These are phyloP conservation scores for Quercus bicolor DNA, from an alignment of 306 rosid genomes.

Conservation along the genomic window DNA sequence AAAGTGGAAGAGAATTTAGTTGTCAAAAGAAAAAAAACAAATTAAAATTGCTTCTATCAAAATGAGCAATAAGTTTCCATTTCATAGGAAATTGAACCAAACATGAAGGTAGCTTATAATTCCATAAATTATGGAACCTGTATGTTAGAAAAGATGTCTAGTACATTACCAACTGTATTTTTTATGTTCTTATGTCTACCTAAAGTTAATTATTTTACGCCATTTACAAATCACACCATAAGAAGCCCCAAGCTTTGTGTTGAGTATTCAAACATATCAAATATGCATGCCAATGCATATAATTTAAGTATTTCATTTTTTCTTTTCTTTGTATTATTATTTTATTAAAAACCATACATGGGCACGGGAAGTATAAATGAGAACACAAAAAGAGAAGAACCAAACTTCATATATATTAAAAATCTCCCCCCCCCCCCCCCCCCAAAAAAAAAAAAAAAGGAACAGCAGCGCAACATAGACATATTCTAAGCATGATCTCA, in stretches of 20 bases:
- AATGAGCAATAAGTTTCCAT: background rate
- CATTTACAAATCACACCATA: background rate
- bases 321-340: too few relatives aligned
- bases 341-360: background rate
- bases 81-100: background rate
- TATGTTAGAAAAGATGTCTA: background rate
- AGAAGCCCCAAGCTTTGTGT: background rate
- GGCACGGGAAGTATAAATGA: background rate
- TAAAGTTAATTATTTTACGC: background rate
- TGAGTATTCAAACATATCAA: background rate
- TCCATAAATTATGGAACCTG: background rate
- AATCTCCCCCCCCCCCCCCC: too few relatives aligned
- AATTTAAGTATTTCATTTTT: too few relatives aligned
- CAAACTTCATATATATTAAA: background rate
- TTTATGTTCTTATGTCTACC: background rate
- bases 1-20: slow-evolving; percentile 4
- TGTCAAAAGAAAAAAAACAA: slow-evolving; percentile 12
- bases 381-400: background rate
- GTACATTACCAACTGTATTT: background rate
- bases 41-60: background rate
- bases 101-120: background rate
- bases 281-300: too few relatives aligned
- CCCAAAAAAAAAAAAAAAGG: background rate
- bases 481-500: background rate
- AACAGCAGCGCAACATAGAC: background rate